Evolutionary conservation across 2,329 filamentous ascomycete genomes (phyloP), one percentile per base, ranked within the genome.

Genomic region (Penicillium sp.): DNA sequence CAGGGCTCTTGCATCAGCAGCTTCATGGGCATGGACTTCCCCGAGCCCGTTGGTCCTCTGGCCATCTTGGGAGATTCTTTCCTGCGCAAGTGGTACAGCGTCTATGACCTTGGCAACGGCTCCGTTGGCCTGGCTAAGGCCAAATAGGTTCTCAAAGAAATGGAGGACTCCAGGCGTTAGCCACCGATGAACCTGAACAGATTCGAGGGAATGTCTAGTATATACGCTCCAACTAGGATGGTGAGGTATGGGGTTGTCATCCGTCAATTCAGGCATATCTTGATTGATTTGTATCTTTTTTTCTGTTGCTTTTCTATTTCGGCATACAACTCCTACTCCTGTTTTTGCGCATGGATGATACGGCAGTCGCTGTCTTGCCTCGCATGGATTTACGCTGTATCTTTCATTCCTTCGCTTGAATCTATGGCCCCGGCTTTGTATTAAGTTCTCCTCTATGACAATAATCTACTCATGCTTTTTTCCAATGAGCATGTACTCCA

Each of bases 1-100:
- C 90, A 93, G 73, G 95, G 93, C 68, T 93, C 89, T 75, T 99
- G 95, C 79, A 96, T 99, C 78, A 97, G 92, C 62, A 90, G 92
- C 67, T 96, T 99, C 81, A 96, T 96, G 87, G 93, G 92, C 69
- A 96, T 98, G 88, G 95, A 93, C 76, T 88, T 92, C 80, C 80
- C 92, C 56, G 90, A 88, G 72, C 92, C 92, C 39, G 88, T 90
- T 58, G 93, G 95, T 47, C 95, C 95, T 67, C 86, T 99, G 64
- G 93, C 92, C 61, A 99, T 99, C 64, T 88, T 99, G 26, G 95
- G 95, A 58, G 74, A 76, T 60, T 65, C 85, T 63, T 88, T 88
- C 83, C 77, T 88, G 64, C 68, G 77, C 62, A 72, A 69, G 64
- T 79, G 71, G 73, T 98, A 98, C 86, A 96, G 92, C 64, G 90